Conservation (phyloP, 306 rosid species). For the Cicer chorassanicum region DNA sequence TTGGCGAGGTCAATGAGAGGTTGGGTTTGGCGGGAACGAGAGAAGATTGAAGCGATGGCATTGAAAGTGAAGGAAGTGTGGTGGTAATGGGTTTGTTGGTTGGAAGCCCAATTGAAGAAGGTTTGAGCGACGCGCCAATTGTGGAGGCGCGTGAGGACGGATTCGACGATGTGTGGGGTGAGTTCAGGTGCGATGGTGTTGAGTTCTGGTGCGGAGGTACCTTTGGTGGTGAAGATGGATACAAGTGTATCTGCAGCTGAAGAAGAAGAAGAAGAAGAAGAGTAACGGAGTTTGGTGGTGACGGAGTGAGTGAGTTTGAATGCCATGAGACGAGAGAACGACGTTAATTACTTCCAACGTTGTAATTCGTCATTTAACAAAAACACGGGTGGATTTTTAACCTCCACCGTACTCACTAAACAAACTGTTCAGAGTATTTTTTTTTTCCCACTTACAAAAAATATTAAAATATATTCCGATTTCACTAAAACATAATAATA, state of each 20-base stretch:
- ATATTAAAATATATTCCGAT: too few species aligned
- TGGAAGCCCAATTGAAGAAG: conserved; percentile 79
- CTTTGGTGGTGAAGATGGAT: conserved; percentile 59
- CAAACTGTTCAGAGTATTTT: too few species aligned
- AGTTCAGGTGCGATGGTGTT: conserved; percentile 52
- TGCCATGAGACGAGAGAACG: too few species aligned
- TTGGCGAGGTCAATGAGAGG: conserved; percentile 12
- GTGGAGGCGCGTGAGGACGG: conserved; percentile 65
- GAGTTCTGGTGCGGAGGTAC: conserved; percentile 49
- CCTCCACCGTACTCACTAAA: too few species aligned
- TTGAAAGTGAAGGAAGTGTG: conserved; percentile 77
- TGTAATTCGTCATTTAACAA: too few species aligned
- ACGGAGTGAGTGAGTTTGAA: too few species aligned
- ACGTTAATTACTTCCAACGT: too few species aligned
- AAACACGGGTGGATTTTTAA: too few species aligned
- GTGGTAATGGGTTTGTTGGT: conserved; percentile 49
- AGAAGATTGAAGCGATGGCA: conserved; percentile 72
- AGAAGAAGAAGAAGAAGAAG: too few species aligned
- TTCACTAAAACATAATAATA: too few species aligned
- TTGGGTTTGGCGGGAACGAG: conserved; percentile 54
- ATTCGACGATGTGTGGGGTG: conserved; percentile 63
- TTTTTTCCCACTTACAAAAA: too few species aligned
- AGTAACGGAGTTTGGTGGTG: too few species aligned
- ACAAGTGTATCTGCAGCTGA: conserved; percentile 45
- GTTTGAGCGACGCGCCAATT: conserved; percentile 60